Conservation (phyloP, 768 basidiomycete species). For the Xanthoconium stramineum region DNA sequence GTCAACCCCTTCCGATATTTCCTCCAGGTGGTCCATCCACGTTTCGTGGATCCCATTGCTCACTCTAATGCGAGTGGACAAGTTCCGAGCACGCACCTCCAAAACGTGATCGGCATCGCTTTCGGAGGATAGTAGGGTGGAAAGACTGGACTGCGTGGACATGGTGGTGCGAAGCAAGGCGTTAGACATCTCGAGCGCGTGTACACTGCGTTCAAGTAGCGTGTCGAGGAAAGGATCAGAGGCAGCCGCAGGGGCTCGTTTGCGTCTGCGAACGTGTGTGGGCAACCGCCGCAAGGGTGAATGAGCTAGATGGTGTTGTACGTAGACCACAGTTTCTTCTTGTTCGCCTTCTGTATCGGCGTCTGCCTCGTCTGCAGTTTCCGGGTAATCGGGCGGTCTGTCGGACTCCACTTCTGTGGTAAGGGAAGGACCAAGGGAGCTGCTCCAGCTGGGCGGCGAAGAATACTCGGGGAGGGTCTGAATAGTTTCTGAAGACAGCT, state of each 20-base stretch:
- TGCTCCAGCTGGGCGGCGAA: constrained; percentile 32
- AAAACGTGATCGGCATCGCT: constrained; percentile 42
- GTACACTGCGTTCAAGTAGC: constrained; percentile 77
- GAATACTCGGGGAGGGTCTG: constrained; percentile 65
- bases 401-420: constrained; percentile 43
- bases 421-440: constrained; percentile 11
- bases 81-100: constrained; percentile 47
- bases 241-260: constrained; percentile 24
- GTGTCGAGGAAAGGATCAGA: constrained; percentile 67
- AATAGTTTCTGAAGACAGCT: constrained; percentile 65
- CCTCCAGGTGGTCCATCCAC: constrained; percentile 69
- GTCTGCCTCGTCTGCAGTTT: constrained; percentile 76
- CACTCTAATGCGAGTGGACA: constrained; percentile 50
- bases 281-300: constrained; percentile 34
- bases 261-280: constrained; percentile 23
- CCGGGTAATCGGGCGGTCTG: constrained; percentile 71
- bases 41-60: constrained; percentile 43
- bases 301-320: constrained; percentile 27
- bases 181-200: constrained; percentile 85
- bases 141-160: constrained; percentile 59
- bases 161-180: constrained; percentile 73
- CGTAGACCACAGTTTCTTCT: constrained; percentile 19
- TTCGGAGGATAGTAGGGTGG: constrained; percentile 48
- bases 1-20: constrained; percentile 63
- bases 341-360: constrained; percentile 52